Percentiles rank a stretch among this genome's conserved stretches.
These are phyloP conservation scores for Xylaria hypoxylon DNA, from an alignment of 2,329 filamentous ascomycete species.

Conservation along the genomic window DNA sequence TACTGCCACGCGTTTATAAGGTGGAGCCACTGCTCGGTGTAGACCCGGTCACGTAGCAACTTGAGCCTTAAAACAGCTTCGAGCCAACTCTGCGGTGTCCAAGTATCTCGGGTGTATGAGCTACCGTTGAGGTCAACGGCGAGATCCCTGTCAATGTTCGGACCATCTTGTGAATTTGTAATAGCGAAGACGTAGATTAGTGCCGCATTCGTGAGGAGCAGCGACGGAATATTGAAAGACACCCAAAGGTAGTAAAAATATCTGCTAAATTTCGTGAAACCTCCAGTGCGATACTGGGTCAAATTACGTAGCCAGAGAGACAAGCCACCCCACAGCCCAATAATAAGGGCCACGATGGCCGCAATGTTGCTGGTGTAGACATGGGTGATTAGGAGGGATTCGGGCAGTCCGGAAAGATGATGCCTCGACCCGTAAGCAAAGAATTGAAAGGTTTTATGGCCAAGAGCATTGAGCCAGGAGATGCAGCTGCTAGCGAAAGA, in stretches of 20 bases:
- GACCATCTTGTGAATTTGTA: conserved; percentile 47
- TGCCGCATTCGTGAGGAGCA: conserved; percentile 53
- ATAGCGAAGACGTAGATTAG: conserved; percentile 54
- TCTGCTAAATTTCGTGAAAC: conserved; percentile 19
- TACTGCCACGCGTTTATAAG: conserved; percentile 54
- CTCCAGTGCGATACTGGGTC: conserved; percentile 40
- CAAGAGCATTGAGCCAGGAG: conserved; percentile 52
- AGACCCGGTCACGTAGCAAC: conserved; percentile 43
- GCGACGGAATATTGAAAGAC: conserved; percentile 50
- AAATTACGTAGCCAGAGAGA: conserved; percentile 48
- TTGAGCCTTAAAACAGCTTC: conserved; percentile 51
- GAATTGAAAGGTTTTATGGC: conserved; percentile 46
- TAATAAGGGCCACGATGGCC: conserved; percentile 52
- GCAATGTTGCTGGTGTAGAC: conserved; percentile 58
- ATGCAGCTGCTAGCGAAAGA: conserved; percentile 55
- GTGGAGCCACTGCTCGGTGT: conserved; percentile 46
- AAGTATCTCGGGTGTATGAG: conserved; percentile 50
- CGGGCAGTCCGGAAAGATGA: conserved; percentile 49
- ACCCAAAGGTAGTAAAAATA: conserved; percentile 53
- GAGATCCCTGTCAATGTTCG: conserved; percentile 49
- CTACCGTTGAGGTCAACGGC: conserved; percentile 42
- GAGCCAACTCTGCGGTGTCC: conserved; percentile 58
- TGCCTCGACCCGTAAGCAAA: conserved; percentile 41
- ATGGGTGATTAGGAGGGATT: conserved; percentile 53
- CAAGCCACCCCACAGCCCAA: conserved; percentile 51